Evolutionary conservation across 2,329 filamentous ascomycete species (phyloP), one percentile per base, ranked within the genome.

Genomic region (Phaeosphaeriaceae sp.): DNA sequence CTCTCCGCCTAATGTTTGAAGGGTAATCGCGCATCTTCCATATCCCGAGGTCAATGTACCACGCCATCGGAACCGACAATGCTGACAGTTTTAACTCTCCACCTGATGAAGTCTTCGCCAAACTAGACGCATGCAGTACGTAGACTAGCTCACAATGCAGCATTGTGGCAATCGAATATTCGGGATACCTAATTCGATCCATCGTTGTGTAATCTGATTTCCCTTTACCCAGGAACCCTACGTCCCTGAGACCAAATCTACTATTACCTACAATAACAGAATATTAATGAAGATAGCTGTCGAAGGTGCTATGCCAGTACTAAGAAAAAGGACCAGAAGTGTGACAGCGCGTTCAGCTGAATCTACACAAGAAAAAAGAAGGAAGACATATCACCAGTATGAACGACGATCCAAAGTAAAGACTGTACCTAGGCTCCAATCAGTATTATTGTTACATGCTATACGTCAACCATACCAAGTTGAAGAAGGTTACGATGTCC

Each of bases 381-480:
- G 33, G 21, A 50, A 49, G 37, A 38, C 30, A 21, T 12, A 52
- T 6, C 15, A 51, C 16, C 45, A 54, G 3, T 61, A 58, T 8
- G 57, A 62, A 26, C 50, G 42, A 32, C 50, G 37, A 6, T 26
- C 32, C 15, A 21, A 37, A 28, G 30, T 42, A 12, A 26, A 39
- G 5, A 3, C 28, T 6, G 17, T 58, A 15, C 63, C 68, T 1
- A 28, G 55, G 34, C 50, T 44, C 49, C 82, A 84, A 50, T 74
- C 74, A 6, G 80, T 78, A 0, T 63, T 85, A 5, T 61, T 84
- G 15, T 64, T 85, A 2, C 77, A 82, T 57, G 80, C 72, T 1
- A 68, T 77, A 23, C 76, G 76, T 26, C 76, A 83, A 54, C 76
- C 75, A 42, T 85, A 85, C 52, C 63, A 75, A 16, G 58, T 82